Conservation (phyloP, 176 grass and related monocot species). For the Zoysia pacifica region DNA sequence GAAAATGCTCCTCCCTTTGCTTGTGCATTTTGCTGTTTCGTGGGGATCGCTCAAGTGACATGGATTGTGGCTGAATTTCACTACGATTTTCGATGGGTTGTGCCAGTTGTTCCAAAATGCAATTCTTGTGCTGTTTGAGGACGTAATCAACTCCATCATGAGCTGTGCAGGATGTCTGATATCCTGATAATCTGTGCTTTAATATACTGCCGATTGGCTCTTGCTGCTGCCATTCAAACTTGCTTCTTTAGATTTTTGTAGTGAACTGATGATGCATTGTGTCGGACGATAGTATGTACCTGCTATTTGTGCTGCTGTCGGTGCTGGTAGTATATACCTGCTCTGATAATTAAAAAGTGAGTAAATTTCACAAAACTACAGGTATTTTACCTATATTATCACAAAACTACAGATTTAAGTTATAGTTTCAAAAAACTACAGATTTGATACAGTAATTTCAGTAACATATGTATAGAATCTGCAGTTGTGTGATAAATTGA, state of each 20-base stretch:
- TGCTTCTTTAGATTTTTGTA: background rate
- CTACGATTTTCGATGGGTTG: background rate
- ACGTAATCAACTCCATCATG: background rate
- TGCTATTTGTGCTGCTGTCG: background rate
- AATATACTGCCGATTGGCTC: background rate
- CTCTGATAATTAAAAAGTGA: background rate
- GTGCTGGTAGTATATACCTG: background rate
- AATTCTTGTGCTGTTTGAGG: background rate
- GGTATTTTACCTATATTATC: too few species aligned
- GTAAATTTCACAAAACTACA: too few species aligned
- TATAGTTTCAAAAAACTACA: too few species aligned
- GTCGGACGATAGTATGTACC: background rate
- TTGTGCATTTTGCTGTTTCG: background rate
- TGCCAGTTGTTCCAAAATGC: constrained; percentile 6
- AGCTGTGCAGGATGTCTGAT: background rate
- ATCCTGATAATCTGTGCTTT: background rate
- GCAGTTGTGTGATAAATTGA: too few species aligned
- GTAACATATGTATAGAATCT: too few species aligned
- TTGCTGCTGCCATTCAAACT: background rate
- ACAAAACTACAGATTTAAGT: too few species aligned
- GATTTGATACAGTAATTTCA: too few species aligned
- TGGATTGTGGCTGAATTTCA: background rate
- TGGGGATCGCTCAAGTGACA: background rate
- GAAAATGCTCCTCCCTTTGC: background rate
- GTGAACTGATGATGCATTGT: background rate